Evolutionary conservation across 2,329 filamentous ascomycete species (phyloP).

Genomic region (Penicillium thymicola): DNA sequence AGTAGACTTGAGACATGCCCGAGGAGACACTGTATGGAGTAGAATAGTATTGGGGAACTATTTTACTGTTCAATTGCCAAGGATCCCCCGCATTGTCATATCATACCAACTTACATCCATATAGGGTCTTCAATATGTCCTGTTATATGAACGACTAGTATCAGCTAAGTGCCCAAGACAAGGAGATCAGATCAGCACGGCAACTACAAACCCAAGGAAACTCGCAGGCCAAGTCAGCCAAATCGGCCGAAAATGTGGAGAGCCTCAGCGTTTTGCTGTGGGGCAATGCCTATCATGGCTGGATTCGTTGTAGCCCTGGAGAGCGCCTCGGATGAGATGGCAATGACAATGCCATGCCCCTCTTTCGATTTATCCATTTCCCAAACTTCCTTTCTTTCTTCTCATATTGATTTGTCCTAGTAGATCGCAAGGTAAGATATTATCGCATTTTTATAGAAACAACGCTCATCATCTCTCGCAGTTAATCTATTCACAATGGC

Average conservation of each 20-base stretch:
- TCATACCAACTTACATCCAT: not conserved
- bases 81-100: not conserved
- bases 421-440: not conserved
- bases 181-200: not conserved
- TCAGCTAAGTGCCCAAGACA: not conserved
- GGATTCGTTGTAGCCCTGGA: not conserved
- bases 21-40: not conserved
- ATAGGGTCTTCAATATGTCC: not conserved
- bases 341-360: slow-evolving; percentile 14
- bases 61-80: not conserved
- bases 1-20: not conserved
- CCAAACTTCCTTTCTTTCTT: not conserved
- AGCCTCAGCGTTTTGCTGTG: slow-evolving; percentile 14
- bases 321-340: slow-evolving; percentile 3
- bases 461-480: not conserved
- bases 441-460: not conserved
- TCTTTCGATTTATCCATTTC: slow-evolving; percentile 10
- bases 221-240: slow-evolving; percentile 5
- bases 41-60: not conserved
- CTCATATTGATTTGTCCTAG: not conserved
- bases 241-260: slow-evolving; percentile 12
- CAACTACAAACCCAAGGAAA: slow-evolving; percentile 4
- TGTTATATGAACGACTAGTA: not conserved
- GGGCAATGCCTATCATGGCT: slow-evolving; percentile 3
- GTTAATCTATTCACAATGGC: slow-evolving; percentile 25